Base-by-base conservation (phyloP, 1,284 basidiomycete species). In the Cutaneotrichosporon sp. region DNA sequence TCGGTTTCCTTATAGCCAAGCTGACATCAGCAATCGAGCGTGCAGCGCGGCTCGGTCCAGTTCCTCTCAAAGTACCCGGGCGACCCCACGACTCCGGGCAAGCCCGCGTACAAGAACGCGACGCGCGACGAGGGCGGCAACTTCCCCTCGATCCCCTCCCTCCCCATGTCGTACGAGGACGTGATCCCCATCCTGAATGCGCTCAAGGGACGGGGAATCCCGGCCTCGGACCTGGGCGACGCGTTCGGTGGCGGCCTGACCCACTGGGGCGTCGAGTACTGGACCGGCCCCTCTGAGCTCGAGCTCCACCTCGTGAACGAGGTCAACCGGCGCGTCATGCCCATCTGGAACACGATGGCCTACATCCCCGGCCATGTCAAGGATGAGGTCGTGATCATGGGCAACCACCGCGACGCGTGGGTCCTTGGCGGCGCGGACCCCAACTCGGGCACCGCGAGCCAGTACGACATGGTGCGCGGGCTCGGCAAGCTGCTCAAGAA, bases 21-120 rank as follows among this genome's bases (percentile, higher is more conserved):
- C 47, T 50, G 27, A 50, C 25, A 10, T n/a, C 53, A 75, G 69
- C 91, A 90, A 0, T 87, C 71, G 38, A 74, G 72, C 36, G 87
- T 95, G 13, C 88, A 97, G 78, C 87, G 95, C 52, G 95, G 95
- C 20, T 89, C 87, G 31, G 92, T 93, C 1, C 89, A 93, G 75
- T 95, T 85, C 73, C 47, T 78, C n/a, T 77, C 75, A 8, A 73
- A 69, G 36, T 95, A 95, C 76, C 92, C 93, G 2, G 84, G 84
- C 42, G 79, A 80, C 64, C 80, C 80, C 14, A 70, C 72, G 13
- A 97, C 95, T 1, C 94, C 94, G 1, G 91, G 91, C 18, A 83
- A 84, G 67, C 95, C 95, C 24, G 86, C 93, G 2, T 97, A 97
- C 77, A 84, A 87, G 73, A 88, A 95, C 72, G 87, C 87, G 11